A percentile compares a stretch with the other conserved stretches of the same genome.
These are phyloP conservation scores for Nitzschia inconspicua DNA, from an alignment of 108 stramenopile genomes.

Conservation along the genomic window DNA sequence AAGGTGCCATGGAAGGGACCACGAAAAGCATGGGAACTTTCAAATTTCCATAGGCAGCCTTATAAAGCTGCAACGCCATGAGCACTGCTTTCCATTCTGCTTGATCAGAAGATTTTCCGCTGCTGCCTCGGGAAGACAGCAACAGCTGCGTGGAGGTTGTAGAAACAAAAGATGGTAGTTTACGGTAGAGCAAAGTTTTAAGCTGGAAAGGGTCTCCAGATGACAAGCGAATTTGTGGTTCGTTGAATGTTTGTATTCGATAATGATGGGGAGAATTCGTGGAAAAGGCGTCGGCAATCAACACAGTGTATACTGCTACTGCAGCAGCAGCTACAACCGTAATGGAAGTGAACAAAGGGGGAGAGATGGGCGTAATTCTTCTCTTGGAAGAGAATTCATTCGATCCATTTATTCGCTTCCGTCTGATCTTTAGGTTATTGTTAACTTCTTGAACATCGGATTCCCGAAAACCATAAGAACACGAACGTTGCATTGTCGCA, in stretches of 20 bases:
- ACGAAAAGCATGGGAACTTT: slow-evolving; percentile 82
- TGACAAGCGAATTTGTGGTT: slow-evolving; percentile 1
- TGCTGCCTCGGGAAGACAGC: not conserved
- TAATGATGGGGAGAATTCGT: too few species aligned
- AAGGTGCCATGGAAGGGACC: slow-evolving; percentile 75
- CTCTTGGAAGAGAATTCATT: too few species aligned
- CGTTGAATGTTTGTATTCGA: too few species aligned
- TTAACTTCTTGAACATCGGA: too few species aligned
- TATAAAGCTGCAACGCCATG: slow-evolving; percentile 83
- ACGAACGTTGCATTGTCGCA: too few species aligned
- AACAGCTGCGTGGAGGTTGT: not conserved
- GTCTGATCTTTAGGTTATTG: too few species aligned
- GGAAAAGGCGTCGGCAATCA: not conserved
- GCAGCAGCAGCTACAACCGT: not conserved
- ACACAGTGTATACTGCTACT: slow-evolving; percentile 3
- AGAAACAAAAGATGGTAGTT: not conserved
- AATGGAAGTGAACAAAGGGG: not conserved
- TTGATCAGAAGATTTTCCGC: slow-evolving; percentile 36
- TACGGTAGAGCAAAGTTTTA: not conserved
- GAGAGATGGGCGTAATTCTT: too few species aligned
- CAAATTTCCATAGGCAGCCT: slow-evolving; percentile 83
- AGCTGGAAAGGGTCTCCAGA: not conserved
- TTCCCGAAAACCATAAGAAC: too few species aligned
- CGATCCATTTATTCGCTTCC: too few species aligned
- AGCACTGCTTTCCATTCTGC: slow-evolving; percentile 73